A percentile compares a stretch with the other conserved stretches of the same genome.
These are phyloP conservation scores for Neopestalotiopsis clavispora DNA, from an alignment of 2,329 filamentous ascomycete genomes.

Conservation along the genomic window DNA sequence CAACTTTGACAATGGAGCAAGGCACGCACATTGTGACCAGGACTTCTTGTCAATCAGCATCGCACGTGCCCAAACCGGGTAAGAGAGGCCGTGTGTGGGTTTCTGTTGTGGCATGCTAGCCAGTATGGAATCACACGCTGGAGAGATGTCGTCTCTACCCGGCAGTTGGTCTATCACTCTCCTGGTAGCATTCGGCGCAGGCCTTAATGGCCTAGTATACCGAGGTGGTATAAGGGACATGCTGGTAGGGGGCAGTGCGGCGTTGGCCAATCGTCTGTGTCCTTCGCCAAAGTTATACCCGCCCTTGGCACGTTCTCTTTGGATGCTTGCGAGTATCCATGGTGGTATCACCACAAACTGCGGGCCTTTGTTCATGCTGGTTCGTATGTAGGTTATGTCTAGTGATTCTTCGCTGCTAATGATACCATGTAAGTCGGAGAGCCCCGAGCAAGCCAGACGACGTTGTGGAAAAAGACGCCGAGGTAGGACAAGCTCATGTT, in stretches of 20 bases:
- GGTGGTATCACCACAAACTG: slow-evolving; percentile 28
- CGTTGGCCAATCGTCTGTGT: slow-evolving; percentile 34
- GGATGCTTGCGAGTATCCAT: slow-evolving; percentile 17
- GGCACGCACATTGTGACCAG: neutral
- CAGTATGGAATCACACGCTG: neutral
- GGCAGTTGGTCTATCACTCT: neutral
- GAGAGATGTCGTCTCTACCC: neutral
- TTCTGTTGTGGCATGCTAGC: neutral
- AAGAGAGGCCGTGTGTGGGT: neutral
- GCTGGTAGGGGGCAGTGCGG: slow-evolving; percentile 17
- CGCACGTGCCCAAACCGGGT: neutral
- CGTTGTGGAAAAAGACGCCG: slow-evolving; percentile 24
- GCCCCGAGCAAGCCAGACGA: slow-evolving; percentile 26
- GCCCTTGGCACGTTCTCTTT: slow-evolving; percentile 27
- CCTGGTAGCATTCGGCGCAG: slow-evolving; percentile 1
- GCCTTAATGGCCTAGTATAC: neutral
- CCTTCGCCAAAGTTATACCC: slow-evolving; percentile 30
- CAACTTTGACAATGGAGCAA: neutral
- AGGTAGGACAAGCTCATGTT: slow-evolving; percentile 29
- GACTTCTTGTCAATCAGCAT: neutral
- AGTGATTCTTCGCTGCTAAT: slow-evolving; percentile 8
- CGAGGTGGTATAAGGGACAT: slow-evolving; percentile 21
- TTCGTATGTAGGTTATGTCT: slow-evolving; percentile 20
- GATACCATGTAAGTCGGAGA: neutral
- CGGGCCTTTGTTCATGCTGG: slow-evolving; percentile 28